phyloP scores from a whole-genome alignment of 441 rosid genomes.

The Jatropha podagrica region DNA sequence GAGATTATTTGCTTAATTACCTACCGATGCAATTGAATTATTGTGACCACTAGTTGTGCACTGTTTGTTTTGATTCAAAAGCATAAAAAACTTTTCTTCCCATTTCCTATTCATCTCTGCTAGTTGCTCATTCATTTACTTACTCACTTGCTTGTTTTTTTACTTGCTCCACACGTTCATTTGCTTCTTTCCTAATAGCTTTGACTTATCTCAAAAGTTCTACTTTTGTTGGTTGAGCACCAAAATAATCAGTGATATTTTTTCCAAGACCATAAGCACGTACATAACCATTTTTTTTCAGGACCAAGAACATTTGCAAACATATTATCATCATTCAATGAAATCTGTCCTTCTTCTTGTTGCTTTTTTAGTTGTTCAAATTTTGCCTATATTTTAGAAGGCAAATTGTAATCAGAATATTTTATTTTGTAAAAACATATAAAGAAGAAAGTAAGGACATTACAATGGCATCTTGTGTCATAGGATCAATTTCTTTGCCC shows the following conservation, averaged over 20 bases:
- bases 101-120: not conserved
- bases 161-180: not conserved
- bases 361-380: not conserved
- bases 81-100: not conserved
- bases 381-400: not conserved
- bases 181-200: not conserved
- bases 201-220: not conserved
- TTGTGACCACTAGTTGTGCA: too few relatives aligned
- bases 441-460: not conserved
- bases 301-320: too few relatives aligned
- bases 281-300: too few relatives aligned
- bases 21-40: not conserved
- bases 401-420: too few relatives aligned
- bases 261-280: not conserved
- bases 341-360: not conserved
- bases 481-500: not conserved
- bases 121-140: not conserved
- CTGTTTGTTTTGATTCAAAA: not conserved
- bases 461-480: not conserved
- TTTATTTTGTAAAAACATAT: not conserved
- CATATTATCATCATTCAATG: not conserved
- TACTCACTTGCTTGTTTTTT: not conserved
- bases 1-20: not conserved
- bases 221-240: not conserved
- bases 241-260: not conserved